Percentiles rank a stretch among this genome's conserved stretches.
Conservation (phyloP, 306 rosid genomes). For the Ceratonia siliqua region DNA sequence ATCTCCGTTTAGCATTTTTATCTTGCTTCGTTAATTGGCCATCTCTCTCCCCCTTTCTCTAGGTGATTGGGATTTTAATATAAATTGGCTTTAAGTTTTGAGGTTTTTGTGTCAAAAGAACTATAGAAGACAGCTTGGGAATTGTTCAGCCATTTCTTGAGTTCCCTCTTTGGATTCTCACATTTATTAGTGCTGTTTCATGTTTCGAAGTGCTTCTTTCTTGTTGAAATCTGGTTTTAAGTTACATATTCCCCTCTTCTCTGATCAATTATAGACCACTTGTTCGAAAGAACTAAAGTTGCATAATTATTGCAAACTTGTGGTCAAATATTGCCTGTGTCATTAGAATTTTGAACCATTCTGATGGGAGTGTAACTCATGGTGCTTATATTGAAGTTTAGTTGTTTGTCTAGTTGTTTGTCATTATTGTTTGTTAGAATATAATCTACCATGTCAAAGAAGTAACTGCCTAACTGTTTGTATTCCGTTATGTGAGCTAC, state of each 20-base stretch:
- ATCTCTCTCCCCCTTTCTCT: not conserved
- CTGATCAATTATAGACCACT: not conserved
- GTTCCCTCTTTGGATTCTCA: not conserved
- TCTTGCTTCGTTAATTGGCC: not conserved
- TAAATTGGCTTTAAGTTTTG: not conserved
- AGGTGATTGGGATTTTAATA: not conserved
- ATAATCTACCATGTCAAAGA: not conserved
- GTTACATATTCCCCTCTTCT: not conserved
- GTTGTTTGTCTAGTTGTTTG: not conserved
- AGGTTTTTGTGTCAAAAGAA: not conserved
- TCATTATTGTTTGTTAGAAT: not conserved
- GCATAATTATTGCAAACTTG: not conserved
- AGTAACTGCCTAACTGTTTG: not conserved
- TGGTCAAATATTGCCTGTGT: not conserved
- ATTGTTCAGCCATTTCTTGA: not conserved
- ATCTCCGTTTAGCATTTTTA: not conserved
- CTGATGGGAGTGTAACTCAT: not conserved
- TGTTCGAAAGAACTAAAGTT: not conserved
- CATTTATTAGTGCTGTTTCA: not conserved
- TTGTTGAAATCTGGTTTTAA: not conserved
- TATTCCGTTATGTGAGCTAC: not conserved
- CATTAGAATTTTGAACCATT: no score
- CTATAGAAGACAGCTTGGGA: not conserved
- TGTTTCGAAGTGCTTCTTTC: not conserved
- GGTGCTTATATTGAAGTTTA: not conserved